Conservation (phyloP, 768 basidiomycete species). For the Boletus pseudo-olivaceus region DNA sequence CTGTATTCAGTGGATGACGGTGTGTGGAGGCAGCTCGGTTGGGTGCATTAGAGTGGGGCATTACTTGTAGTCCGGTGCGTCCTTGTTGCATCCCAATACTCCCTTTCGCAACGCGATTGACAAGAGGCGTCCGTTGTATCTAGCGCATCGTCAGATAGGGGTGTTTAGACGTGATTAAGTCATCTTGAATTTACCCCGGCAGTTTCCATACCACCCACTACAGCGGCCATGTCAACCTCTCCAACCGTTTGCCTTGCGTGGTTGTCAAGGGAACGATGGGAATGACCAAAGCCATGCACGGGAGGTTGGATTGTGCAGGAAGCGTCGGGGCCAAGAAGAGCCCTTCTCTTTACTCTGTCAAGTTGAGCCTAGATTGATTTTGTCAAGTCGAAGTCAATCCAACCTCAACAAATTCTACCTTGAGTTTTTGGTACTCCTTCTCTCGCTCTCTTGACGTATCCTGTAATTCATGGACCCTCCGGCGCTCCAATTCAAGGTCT, state of each 20-base stretch:
- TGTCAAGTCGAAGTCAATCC: background rate
- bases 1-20: slow-evolving; percentile 42
- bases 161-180: background rate
- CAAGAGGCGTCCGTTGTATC: slow-evolving; percentile 70
- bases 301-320: slow-evolving; percentile 15
- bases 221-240: slow-evolving; percentile 47
- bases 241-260: slow-evolving; percentile 17
- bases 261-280: slow-evolving; percentile 18
- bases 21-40: slow-evolving; percentile 27
- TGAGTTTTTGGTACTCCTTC: slow-evolving; percentile 85
- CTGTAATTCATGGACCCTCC: slow-evolving; percentile 70
- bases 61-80: slow-evolving; percentile 29
- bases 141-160: slow-evolving; percentile 26
- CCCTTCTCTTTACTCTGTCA: slow-evolving; percentile 80
- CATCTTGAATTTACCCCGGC: slow-evolving; percentile 43
- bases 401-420: slow-evolving; percentile 39
- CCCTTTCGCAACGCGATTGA: slow-evolving; percentile 42
- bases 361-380: slow-evolving; percentile 52
- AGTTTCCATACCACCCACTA: slow-evolving; percentile 65
- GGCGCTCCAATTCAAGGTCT: slow-evolving; percentile 75
- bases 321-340: slow-evolving; percentile 53
- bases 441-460: slow-evolving; percentile 74
- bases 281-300: slow-evolving; percentile 13
- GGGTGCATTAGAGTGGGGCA: slow-evolving; percentile 19
- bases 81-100: slow-evolving; percentile 32